These are phyloP conservation scores for Pestalotiopsis sp. DNA, from an alignment of 2,329 filamentous ascomycete genomes.

Conservation along the genomic window DNA sequence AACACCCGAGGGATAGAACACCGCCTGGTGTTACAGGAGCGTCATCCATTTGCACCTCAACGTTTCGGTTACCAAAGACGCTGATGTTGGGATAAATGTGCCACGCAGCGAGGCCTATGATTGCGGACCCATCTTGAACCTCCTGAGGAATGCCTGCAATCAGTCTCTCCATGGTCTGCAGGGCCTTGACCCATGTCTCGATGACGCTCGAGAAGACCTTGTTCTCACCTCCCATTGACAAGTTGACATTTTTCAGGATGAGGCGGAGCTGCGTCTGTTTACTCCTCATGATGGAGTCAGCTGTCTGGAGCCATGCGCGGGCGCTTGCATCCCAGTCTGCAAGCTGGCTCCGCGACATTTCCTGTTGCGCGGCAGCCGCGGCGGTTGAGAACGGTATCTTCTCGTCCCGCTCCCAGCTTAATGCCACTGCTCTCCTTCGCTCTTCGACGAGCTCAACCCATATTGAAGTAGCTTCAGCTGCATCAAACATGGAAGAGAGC, in stretches of 20 bases:
- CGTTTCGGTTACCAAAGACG: constrained; percentile 6
- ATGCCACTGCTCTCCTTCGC: constrained; percentile 16
- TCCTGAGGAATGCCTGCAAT: constrained; percentile 14
- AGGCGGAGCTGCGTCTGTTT: constrained; percentile 16
- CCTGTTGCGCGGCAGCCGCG: constrained; percentile 13
- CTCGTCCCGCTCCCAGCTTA: constrained; percentile 3
- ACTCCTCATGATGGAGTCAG: constrained; percentile 24
- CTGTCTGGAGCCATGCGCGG: constrained; percentile 33
- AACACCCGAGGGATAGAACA: constrained; percentile 14
- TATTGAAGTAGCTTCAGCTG: constrained; percentile 32
- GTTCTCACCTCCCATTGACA: background rate
- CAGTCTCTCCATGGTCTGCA: constrained; percentile 14
- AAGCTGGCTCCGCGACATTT: constrained; percentile 26
- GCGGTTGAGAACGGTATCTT: background rate
- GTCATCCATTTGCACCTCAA: constrained; percentile 13
- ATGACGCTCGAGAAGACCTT: constrained; percentile 13
- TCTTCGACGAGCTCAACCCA: constrained; percentile 36
- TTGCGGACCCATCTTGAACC: constrained; percentile 11
- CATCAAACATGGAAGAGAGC: constrained; percentile 33
- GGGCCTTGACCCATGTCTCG: constrained; percentile 11
- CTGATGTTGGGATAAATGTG: constrained; percentile 17
- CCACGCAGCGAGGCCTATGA: constrained; percentile 17
- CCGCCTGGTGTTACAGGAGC: constrained; percentile 11
- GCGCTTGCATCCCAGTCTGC: constrained; percentile 35
- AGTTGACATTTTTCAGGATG: constrained; percentile 16